phyloP scores from a whole-genome alignment of 164 flowering plant species.

The Amborella trichopoda region DNA sequence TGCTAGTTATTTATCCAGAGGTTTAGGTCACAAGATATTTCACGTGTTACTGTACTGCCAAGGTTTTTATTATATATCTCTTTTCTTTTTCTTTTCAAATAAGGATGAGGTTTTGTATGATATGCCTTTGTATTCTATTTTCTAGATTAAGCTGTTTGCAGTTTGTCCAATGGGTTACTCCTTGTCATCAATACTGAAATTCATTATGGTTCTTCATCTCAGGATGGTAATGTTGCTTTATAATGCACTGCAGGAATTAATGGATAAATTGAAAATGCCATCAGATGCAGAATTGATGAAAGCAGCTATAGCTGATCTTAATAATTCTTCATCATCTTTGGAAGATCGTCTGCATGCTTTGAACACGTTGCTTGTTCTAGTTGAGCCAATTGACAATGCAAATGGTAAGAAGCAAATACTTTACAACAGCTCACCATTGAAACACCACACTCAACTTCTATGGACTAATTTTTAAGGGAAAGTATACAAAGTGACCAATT shows the following conservation, averaged over 20 bases:
- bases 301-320: slow-evolving; percentile 68
- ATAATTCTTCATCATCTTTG: slow-evolving; percentile 49
- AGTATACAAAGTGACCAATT: no score
- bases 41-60: no score
- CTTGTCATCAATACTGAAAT: not conserved
- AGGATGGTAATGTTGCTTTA: slow-evolving; percentile 3
- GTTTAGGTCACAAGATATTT: no score
- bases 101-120: not conserved
- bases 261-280: slow-evolving; percentile 67
- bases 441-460: no score
- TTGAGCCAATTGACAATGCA: slow-evolving; percentile 89
- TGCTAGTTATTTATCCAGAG: no score
- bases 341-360: slow-evolving; percentile 71
- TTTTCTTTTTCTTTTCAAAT: not conserved
- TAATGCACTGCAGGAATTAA: slow-evolving; percentile 40
- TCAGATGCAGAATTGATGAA: slow-evolving; percentile 89
- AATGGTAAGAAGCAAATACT: slow-evolving; percentile 76
- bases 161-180: not conserved
- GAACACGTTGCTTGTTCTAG: slow-evolving; percentile 68
- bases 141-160: not conserved
- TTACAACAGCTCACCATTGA: no score
- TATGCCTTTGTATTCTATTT: not conserved
- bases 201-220: not conserved
- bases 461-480: no score
- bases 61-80: not conserved